Percentiles rank a stretch among this genome's conserved stretches.
Evolutionary conservation across 1,139 yeast species (phyloP).

Genomic region (Candida pseudoviswanathii): DNA sequence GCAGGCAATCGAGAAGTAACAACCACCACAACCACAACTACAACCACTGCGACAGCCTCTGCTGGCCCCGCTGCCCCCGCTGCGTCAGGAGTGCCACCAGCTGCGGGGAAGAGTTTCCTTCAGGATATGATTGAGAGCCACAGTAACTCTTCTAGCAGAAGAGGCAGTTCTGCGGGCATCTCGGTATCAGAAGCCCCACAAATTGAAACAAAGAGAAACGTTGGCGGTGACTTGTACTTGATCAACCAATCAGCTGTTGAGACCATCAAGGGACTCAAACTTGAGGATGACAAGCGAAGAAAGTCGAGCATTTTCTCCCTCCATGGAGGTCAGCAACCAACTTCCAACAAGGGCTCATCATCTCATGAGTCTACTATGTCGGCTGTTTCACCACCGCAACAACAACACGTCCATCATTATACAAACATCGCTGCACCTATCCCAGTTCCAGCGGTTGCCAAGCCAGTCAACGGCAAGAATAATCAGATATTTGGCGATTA

Average conservation of each 20-base stretch:
- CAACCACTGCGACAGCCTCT: not conserved
- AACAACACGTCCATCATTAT: not conserved
- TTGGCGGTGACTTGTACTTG: conserved; percentile 57
- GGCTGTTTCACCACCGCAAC: conserved; percentile 4
- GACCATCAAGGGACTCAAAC: conserved; percentile 51
- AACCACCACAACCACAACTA: not conserved
- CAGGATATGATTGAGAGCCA: conserved; percentile 42
- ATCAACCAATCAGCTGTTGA: conserved; percentile 52
- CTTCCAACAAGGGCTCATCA: conserved; percentile 10
- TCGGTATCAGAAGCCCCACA: conserved; percentile 43
- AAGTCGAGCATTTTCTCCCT: conserved; percentile 36
- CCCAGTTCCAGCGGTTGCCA: conserved; percentile 19
- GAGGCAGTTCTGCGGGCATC: conserved; percentile 38
- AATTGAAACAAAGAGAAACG: conserved; percentile 53
- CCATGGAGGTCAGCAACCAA: conserved; percentile 3
- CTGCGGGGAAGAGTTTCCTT: conserved; percentile 24
- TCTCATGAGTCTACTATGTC: conserved; percentile 7
- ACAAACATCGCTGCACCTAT: conserved; percentile 22
- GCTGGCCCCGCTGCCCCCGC: not conserved
- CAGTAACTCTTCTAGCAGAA: conserved; percentile 24
- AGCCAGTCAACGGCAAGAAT: not conserved
- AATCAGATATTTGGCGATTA: not conserved
- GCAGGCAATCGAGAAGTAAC: conserved; percentile 35
- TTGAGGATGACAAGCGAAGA: conserved; percentile 47
- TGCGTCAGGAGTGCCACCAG: not conserved